Percentiles rank a stretch among this genome's conserved stretches.
These are phyloP conservation scores for Aegle marmelos DNA, from an alignment of 345 rosid genomes.

Conservation along the genomic window DNA sequence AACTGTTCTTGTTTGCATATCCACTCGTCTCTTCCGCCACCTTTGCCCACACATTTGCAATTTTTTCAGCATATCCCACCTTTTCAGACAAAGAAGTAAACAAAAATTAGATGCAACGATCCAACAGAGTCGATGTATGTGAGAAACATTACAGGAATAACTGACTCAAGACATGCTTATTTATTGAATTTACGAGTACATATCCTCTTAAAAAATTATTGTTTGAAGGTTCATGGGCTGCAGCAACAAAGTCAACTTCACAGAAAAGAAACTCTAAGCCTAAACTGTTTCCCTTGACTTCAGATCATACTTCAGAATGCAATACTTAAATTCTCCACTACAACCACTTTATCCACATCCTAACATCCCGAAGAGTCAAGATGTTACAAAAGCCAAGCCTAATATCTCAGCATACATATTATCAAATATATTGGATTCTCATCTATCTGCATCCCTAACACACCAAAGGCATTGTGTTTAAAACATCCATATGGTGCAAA, in stretches of 20 bases:
- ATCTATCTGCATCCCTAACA: neutral
- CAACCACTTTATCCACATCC: neutral
- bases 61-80: slow-evolving; percentile 98
- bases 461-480: neutral
- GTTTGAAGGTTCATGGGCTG: neutral
- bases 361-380: neutral
- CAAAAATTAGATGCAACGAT: no score
- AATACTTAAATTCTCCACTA: neutral
- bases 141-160: neutral
- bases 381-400: neutral
- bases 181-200: neutral
- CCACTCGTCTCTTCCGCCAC: slow-evolving; percentile 85
- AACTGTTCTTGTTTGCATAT: slow-evolving; percentile 53
- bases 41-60: slow-evolving; percentile 81
- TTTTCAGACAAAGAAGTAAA: slow-evolving; percentile 18
- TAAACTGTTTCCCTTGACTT: neutral
- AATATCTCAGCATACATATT: neutral
- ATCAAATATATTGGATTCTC: neutral
- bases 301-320: neutral
- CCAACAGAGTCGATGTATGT: neutral
- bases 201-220: neutral
- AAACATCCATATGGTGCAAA: neutral
- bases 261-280: neutral
- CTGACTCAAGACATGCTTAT: neutral
- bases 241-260: neutral